Evolutionary conservation across 352 stramenopile genomes (phyloP).

Genomic region (Pythium diclinum): DNA sequence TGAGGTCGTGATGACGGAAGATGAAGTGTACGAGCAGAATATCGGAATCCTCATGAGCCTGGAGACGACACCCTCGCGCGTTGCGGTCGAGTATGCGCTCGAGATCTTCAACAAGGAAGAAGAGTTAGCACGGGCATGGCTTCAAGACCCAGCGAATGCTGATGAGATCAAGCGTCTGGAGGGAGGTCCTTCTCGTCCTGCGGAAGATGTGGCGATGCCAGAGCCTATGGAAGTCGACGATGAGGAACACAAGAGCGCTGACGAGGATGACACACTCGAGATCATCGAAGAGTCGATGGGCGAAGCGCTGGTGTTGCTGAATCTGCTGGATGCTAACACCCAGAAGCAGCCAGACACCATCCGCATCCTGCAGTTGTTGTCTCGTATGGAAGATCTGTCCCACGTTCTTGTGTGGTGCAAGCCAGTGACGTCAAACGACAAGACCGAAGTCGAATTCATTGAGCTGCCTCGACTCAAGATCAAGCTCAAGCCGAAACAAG

Average conservation of each 20-base stretch:
- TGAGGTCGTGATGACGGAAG: slow-evolving; percentile 50
- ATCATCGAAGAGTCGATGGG: slow-evolving; percentile 56
- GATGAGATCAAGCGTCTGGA: slow-evolving; percentile 69
- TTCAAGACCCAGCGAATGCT: slow-evolving; percentile 52
- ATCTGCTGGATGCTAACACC: slow-evolving; percentile 84
- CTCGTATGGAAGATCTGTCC: slow-evolving; percentile 94
- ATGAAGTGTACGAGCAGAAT: slow-evolving; percentile 65
- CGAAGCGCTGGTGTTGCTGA: slow-evolving; percentile 91
- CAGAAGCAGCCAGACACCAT: slow-evolving; percentile 36
- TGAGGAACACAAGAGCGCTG: slow-evolving; percentile 48
- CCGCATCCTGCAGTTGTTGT: slow-evolving; percentile 88
- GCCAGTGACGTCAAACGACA: slow-evolving; percentile 27
- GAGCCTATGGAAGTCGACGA: slow-evolving; percentile 46
- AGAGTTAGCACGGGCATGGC: slow-evolving; percentile 61
- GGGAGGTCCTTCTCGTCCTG: neutral
- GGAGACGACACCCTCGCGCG: slow-evolving; percentile 42
- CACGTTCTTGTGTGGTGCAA: slow-evolving; percentile 97
- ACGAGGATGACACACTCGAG: slow-evolving; percentile 42
- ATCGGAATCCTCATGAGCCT: slow-evolving; percentile 74
- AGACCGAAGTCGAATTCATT: slow-evolving; percentile 87
- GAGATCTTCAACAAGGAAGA: slow-evolving; percentile 62
- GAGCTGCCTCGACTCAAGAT: slow-evolving; percentile 97
- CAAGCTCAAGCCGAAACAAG: slow-evolving; percentile 85
- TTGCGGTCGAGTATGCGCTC: slow-evolving; percentile 61
- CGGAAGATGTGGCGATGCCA: neutral